Base-by-base conservation (phyloP, 306 rosid species). In the Chamaecrista fasciculata region DNA sequence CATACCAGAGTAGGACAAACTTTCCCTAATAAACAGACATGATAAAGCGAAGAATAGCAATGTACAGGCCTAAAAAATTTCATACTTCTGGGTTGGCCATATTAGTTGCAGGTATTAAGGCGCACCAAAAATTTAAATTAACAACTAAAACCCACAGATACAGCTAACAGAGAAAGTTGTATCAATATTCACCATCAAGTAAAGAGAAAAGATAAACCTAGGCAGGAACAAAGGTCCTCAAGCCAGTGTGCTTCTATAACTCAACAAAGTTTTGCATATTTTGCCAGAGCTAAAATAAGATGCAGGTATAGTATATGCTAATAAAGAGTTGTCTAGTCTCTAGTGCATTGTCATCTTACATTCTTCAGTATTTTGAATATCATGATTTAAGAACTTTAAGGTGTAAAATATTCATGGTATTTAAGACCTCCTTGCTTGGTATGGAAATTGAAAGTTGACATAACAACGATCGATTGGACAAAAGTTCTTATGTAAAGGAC, bases 151-250 rank as follows among this genome's bases (percentile, higher is more conserved):
- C 29, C 43, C 40, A 11, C 43, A 58, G 21, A 57, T 39, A n/a
- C n/a, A n/a, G n/a, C n/a, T n/a, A n/a, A 55, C 29, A 64, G 47
- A 73, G 25, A 63, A 20, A 73, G 48, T 33, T 4, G 36, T 33
- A 37, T 37, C 43, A 37, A 37, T 37, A 37, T 37, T 10, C 8
- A 37, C 10, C 10, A 36, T 36, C 40, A 36, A 36, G 40, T 62
- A 40, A 40, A 63, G 37, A n/a, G 9, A 8, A 23, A 59, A 33
- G 33, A 57, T 20, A 33, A 33, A 33, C 1, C 2, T n/a, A n/a
- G n/a, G 6, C 36, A 2, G 43, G 50, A 14, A 47, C 19, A 60
- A 71, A 48, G 47, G 43, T 3, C 16, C 53, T 49, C 44, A 34
- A 61, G 42, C 34, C 47, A 31, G 4, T 18, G 31, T 19, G 34